Conservation (phyloP, 1,139 yeast genomes). For the Ogataea hybrid region DNA sequence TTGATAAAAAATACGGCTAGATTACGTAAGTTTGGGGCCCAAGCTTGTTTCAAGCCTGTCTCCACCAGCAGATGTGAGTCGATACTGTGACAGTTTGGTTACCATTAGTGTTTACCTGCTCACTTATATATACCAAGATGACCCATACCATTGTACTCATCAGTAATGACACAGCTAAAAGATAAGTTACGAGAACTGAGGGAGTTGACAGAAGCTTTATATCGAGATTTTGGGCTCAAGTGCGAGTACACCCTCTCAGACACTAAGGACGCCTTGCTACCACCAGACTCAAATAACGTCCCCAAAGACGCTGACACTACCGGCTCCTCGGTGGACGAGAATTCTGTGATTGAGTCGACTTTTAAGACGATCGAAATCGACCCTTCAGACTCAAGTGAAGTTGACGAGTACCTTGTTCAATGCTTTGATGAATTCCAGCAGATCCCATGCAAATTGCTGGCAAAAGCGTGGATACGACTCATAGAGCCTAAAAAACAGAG, state of each 20-base stretch:
- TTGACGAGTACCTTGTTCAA: constrained; percentile 27
- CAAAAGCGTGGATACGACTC: constrained; percentile 65
- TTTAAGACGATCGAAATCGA: constrained; percentile 18
- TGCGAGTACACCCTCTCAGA: constrained; percentile 13
- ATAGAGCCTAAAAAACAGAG: constrained; percentile 71
- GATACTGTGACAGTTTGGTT: constrained; percentile 1
- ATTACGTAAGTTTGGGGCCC: background rate
- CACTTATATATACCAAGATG: constrained; percentile 6
- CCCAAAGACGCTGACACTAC: constrained; percentile 1
- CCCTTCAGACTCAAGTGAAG: constrained; percentile 21
- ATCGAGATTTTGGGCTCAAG: constrained; percentile 13
- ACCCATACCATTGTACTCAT: constrained; percentile 7
- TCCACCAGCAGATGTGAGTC: background rate
- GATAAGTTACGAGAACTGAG: constrained; percentile 11
- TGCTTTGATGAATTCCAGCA: constrained; percentile 46
- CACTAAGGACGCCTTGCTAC: constrained; percentile 3
- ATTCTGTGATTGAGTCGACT: constrained; percentile 11
- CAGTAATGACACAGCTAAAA: constrained; percentile 14
- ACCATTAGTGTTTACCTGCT: background rate
- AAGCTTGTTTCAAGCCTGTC: constrained; percentile 6
- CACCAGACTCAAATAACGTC: background rate
- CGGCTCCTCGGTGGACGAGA: constrained; percentile 8
- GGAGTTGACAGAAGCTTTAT: constrained; percentile 12
- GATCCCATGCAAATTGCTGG: constrained; percentile 55
- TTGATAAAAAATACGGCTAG: background rate